Percentiles rank a stretch among this genome's conserved stretches.
These are phyloP conservation scores for Peronospora destructor DNA, from an alignment of 352 stramenopile genomes.

Conservation along the genomic window DNA sequence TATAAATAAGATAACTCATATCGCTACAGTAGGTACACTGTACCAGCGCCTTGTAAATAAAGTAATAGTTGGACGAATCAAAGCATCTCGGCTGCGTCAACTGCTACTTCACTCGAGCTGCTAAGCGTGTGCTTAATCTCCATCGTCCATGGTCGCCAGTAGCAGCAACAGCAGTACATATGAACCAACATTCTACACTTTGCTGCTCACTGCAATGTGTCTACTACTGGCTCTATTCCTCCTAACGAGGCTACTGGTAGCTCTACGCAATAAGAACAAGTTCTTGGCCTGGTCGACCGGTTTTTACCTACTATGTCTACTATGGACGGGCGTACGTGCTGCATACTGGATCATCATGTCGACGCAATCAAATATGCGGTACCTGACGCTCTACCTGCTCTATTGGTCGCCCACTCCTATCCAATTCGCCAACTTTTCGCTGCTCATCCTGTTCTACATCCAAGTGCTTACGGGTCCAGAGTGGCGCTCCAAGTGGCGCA, in stretches of 20 bases:
- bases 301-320: slow-evolving; percentile 72
- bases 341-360: slow-evolving; percentile 83
- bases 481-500: slow-evolving; percentile 67
- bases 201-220: slow-evolving; percentile 75
- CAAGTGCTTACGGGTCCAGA: slow-evolving; percentile 75
- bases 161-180: slow-evolving; percentile 29
- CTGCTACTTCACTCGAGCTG: no score
- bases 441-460: slow-evolving; percentile 86
- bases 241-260: slow-evolving; percentile 53
- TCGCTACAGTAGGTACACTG: no score
- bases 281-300: slow-evolving; percentile 76
- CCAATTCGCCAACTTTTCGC: slow-evolving; percentile 86
- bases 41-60: slow-evolving; percentile 2
- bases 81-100: background rate
- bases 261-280: slow-evolving; percentile 78
- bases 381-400: slow-evolving; percentile 78
- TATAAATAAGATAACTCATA: no score
- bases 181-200: slow-evolving; percentile 62
- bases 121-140: no score
- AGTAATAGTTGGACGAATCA: background rate
- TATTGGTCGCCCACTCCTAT: slow-evolving; percentile 84
- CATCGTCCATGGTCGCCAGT: background rate
- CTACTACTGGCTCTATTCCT: slow-evolving; percentile 67
- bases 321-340: slow-evolving; percentile 75
- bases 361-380: slow-evolving; percentile 62